Evolutionary conservation across 2,329 filamentous ascomycete genomes (phyloP).

Genomic region (Blumeria hordei): DNA sequence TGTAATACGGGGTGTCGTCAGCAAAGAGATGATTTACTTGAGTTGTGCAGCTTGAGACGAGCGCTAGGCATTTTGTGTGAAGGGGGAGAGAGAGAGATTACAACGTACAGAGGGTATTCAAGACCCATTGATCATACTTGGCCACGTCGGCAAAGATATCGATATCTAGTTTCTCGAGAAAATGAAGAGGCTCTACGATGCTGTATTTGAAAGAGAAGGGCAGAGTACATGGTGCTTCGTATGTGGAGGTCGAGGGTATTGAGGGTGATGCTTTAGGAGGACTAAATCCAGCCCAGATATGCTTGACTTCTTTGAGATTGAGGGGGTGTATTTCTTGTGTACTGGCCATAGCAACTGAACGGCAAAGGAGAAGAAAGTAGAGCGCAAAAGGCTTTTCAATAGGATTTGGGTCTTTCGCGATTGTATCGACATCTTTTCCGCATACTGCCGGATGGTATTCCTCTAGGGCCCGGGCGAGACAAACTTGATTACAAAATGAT

Average conservation of each 20-base stretch:
- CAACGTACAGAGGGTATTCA: constrained; percentile 51
- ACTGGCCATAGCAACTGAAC: constrained; percentile 35
- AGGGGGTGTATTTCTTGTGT: constrained; percentile 37
- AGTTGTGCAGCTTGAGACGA: not conserved
- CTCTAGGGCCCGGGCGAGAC: constrained; percentile 30
- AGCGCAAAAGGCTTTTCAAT: constrained; percentile 34
- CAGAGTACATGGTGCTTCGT: constrained; percentile 28
- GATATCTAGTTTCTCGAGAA: constrained; percentile 66
- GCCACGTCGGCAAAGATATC: constrained; percentile 40
- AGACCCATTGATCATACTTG: constrained; percentile 51
- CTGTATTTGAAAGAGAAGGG: constrained; percentile 61
- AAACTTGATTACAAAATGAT: constrained; percentile 38
- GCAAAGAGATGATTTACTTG: not conserved
- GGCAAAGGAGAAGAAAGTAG: constrained; percentile 36
- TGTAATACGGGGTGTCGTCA: not conserved
- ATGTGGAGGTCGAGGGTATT: too few relatives aligned
- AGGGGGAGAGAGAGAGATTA: not conserved
- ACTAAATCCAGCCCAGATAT: constrained; percentile 46
- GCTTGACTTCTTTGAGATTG: constrained; percentile 38
- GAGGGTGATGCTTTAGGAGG: constrained; percentile 23
- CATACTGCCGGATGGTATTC: constrained; percentile 41
- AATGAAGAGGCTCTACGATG: constrained; percentile 47
- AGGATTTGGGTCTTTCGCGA: constrained; percentile 37
- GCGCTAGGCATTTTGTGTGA: not conserved
- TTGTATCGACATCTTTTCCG: constrained; percentile 39